These are phyloP conservation scores for Chloris gayana DNA, from an alignment of 176 grass and related monocot genomes.

Conservation along the genomic window DNA sequence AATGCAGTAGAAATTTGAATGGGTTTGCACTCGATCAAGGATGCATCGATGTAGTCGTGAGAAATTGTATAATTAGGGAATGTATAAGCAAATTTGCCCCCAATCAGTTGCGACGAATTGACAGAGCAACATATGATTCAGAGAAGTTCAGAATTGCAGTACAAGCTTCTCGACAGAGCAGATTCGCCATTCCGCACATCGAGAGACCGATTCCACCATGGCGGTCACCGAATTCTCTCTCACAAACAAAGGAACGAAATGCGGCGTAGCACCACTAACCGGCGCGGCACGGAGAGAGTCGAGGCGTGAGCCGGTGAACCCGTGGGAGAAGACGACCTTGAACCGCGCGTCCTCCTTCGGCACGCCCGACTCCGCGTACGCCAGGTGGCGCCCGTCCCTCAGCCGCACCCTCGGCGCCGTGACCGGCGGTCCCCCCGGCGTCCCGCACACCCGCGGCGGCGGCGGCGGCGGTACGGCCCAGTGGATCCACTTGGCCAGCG, in stretches of 20 bases:
- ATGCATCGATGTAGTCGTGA: no score
- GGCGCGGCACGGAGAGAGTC: constrained; percentile 50
- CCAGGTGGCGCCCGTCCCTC: constrained; percentile 68
- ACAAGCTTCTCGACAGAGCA: not conserved
- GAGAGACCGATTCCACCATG: no score
- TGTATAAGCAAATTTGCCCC: not conserved
- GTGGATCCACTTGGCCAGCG: constrained; percentile 49
- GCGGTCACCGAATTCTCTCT: not conserved
- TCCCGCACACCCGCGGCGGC: constrained; percentile 55
- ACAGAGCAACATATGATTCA: not conserved
- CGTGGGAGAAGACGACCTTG: constrained; percentile 81
- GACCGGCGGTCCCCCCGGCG: constrained; percentile 49
- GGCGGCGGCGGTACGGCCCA: constrained; percentile 26
- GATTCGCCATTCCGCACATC: not conserved
- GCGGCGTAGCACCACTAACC: constrained; percentile 27
- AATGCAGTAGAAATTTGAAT: not conserved
- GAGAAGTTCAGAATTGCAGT: constrained; percentile 4
- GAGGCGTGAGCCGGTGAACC: constrained; percentile 60
- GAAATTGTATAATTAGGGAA: not conserved
- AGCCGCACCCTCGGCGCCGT: constrained; percentile 65
- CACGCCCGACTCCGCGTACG: constrained; percentile 73
- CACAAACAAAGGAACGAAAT: not conserved
- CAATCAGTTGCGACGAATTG: not conserved
- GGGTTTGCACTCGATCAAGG: not conserved
- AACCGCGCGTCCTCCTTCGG: constrained; percentile 57